Evolutionary conservation across 306 rosid species (phyloP).

Genomic region (Carpinus viminea): DNA sequence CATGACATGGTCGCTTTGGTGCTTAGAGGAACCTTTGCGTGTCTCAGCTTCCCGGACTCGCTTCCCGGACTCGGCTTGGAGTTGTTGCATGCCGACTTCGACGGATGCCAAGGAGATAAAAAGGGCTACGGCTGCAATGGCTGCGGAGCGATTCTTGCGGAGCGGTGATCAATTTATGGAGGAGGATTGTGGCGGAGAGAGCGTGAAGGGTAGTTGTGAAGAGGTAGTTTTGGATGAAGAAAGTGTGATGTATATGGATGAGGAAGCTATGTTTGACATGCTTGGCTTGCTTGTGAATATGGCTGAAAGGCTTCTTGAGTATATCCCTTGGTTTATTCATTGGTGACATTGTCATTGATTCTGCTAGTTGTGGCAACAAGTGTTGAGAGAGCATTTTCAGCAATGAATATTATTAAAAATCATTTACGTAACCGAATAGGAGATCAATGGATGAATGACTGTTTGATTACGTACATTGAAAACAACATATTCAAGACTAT

Average conservation of each 20-base stretch:
- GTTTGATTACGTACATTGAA: no score
- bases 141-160: slow-evolving; percentile 37
- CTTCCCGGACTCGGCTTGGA: no score
- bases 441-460: no score
- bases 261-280: slow-evolving; percentile 34
- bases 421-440: no score
- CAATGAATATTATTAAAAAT: no score
- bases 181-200: background rate
- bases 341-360: no score
- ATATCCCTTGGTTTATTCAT: no score
- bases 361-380: no score
- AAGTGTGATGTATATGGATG: slow-evolving; percentile 26
- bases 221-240: background rate
- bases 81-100: slow-evolving; percentile 44
- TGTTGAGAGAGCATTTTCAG: no score
- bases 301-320: no score
- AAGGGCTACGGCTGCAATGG: slow-evolving; percentile 70
- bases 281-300: slow-evolving; percentile 40
- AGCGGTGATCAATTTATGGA: slow-evolving; percentile 9
- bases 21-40: slow-evolving; percentile 54
- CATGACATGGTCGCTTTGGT: slow-evolving; percentile 79
- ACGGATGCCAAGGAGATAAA: slow-evolving; percentile 49
- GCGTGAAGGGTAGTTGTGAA: background rate
- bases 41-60: slow-evolving; percentile 86
- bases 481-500: no score